Conservation (phyloP, 805 yeast species). For the Limtongozyma cylindracea region DNA sequence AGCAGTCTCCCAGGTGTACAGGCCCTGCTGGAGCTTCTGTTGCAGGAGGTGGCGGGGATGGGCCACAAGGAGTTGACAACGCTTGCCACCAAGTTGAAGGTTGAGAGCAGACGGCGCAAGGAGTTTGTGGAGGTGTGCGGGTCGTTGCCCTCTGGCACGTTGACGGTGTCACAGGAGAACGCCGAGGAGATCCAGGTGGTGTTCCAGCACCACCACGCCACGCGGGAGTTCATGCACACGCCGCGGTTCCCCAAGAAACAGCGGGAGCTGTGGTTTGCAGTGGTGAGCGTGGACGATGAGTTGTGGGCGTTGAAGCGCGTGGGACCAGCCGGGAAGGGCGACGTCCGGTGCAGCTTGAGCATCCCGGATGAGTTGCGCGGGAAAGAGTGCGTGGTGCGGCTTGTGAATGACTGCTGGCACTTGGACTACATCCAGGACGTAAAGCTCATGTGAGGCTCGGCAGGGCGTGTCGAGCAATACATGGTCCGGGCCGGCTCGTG, state of each 20-base stretch:
- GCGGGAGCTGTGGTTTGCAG: slow-evolving; percentile 80
- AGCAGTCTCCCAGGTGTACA: too few relatives aligned
- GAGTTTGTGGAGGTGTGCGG: slow-evolving; percentile 28
- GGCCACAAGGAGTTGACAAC: slow-evolving; percentile 20
- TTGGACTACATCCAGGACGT: too few relatives aligned
- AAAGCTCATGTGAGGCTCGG: too few relatives aligned
- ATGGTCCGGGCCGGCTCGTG: too few relatives aligned
- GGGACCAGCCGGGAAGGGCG: slow-evolving; percentile 26
- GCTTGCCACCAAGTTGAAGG: slow-evolving; percentile 7
- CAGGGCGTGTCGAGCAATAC: too few relatives aligned
- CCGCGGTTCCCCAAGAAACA: slow-evolving; percentile 79
- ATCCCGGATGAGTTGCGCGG: slow-evolving; percentile 25
- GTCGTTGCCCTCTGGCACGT: slow-evolving; percentile 8
- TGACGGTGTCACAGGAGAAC: slow-evolving; percentile 12
- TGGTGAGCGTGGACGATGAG: slow-evolving; percentile 25
- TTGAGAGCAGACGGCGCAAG: slow-evolving; percentile 27
- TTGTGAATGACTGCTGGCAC: slow-evolving; percentile 52
- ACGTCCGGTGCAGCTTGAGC: slow-evolving; percentile 16
- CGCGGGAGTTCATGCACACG: slow-evolving; percentile 41
- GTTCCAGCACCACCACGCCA: slow-evolving; percentile 25
- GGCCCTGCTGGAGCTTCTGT: too few relatives aligned
- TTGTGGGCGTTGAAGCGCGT: slow-evolving; percentile 50
- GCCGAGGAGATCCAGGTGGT: slow-evolving; percentile 13
- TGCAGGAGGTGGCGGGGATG: slow-evolving; percentile 40
- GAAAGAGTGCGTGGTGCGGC: slow-evolving; percentile 14